Conservation (phyloP, 2,329 filamentous ascomycete species). For the Trichoderma pleuroti region DNA sequence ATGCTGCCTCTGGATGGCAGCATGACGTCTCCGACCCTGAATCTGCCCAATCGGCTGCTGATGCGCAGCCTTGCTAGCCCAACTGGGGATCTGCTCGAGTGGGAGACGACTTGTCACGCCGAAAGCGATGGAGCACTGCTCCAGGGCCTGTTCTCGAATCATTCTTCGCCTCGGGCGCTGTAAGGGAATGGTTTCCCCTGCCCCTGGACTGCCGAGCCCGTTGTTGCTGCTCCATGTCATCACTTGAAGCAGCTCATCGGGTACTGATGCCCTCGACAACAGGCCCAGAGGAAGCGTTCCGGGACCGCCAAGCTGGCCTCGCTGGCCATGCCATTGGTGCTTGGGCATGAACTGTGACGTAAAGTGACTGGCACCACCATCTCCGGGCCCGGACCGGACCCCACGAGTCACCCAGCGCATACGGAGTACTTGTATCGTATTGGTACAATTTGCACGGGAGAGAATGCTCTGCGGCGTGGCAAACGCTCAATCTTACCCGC, state of each 20-base stretch:
- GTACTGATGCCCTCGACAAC: neutral
- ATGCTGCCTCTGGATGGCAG: conserved; percentile 12
- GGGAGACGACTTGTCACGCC: neutral
- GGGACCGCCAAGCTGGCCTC: neutral
- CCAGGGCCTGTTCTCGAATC: conserved; percentile 16
- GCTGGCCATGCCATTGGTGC: neutral
- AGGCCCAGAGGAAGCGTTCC: neutral
- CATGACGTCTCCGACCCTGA: conserved; percentile 21
- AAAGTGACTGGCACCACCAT: neutral
- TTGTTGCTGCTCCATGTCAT: neutral
- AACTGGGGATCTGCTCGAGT: conserved; percentile 7
- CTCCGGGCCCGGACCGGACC: neutral
- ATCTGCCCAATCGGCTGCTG: conserved; percentile 21
- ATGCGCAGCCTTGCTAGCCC: conserved; percentile 18
- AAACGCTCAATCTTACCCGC: neutral
- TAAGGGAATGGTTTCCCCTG: neutral
- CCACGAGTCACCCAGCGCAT: neutral
- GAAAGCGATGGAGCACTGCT: neutral
- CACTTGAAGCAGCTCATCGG: neutral
- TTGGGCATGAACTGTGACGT: conserved; percentile 3
- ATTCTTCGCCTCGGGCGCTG: conserved; percentile 5
- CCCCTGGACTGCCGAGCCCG: conserved; percentile 2
- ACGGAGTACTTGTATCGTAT: neutral
- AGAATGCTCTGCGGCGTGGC: neutral
- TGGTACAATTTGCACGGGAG: neutral